Evolutionary conservation across 169 alveolate species (phyloP).

Genomic region (Cyclospora cayetanensis): DNA sequence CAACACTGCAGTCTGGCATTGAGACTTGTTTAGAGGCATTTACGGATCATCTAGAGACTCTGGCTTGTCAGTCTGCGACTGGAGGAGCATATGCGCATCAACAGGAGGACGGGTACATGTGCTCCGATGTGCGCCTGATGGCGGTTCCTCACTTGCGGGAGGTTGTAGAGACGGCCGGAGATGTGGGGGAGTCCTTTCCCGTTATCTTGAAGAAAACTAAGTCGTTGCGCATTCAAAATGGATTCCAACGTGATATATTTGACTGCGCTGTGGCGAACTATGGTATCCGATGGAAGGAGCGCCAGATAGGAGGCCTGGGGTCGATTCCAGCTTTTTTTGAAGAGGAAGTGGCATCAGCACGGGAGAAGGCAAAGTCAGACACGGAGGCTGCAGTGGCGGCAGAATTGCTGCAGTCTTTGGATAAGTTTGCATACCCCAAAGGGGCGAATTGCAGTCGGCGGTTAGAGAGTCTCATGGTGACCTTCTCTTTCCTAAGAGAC

Average conservation of each 20-base stretch:
- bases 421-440: background rate
- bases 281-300: background rate
- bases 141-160: background rate
- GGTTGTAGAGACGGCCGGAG: constrained; percentile 20
- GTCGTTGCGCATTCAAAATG: background rate
- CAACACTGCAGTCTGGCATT: constrained; percentile 7
- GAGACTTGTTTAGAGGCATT: constrained; percentile 21
- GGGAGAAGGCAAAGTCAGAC: background rate
- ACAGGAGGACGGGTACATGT: constrained; percentile 13
- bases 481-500: background rate
- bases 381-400: background rate
- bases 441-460: background rate
- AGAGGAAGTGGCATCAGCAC: background rate
- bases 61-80: background rate
- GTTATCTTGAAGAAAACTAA: constrained; percentile 12
- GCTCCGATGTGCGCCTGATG: constrained; percentile 15
- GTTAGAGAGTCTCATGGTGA: background rate
- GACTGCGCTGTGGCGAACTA: background rate
- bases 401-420: background rate
- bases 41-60: background rate
- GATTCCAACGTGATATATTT: constrained; percentile 3
- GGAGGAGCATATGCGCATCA: no score
- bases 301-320: background rate
- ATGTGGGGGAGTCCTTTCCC: constrained; percentile 17
- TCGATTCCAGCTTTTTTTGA: background rate